These are phyloP conservation scores for Torrubiella hemipterigena DNA, from an alignment of 2,329 filamentous ascomycete species.

Conservation along the genomic window DNA sequence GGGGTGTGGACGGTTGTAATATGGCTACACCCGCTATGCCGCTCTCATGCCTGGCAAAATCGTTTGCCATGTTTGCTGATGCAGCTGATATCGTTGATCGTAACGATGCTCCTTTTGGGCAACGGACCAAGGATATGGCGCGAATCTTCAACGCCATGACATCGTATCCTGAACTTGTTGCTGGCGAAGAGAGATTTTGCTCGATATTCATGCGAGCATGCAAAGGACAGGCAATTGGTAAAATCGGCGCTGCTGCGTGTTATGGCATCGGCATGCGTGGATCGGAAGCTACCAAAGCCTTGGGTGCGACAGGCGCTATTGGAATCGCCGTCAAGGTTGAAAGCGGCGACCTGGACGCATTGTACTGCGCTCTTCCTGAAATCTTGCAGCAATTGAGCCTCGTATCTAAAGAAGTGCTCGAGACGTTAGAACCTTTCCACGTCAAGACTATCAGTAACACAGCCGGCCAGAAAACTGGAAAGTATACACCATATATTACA, in stretches of 20 bases:
- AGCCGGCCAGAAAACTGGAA: constrained; percentile 22
- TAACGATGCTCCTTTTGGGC: background rate
- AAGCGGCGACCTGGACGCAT: constrained; percentile 29
- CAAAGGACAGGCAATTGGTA: constrained; percentile 26
- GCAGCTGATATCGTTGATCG: constrained; percentile 13
- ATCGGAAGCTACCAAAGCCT: constrained; percentile 19
- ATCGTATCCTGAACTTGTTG: constrained; percentile 28
- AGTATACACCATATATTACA: constrained; percentile 6
- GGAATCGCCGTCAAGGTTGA: constrained; percentile 36
- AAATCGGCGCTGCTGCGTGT: constrained; percentile 35
- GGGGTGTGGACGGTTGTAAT: constrained; percentile 35
- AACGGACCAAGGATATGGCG: constrained; percentile 11
- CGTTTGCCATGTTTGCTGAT: constrained; percentile 24
- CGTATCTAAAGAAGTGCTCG: constrained; percentile 17
- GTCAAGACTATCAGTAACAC: constrained; percentile 23
- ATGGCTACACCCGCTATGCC: constrained; percentile 31
- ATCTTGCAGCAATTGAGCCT: constrained; percentile 30
- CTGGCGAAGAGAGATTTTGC: constrained; percentile 32
- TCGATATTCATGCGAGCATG: constrained; percentile 30
- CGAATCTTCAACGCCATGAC: constrained; percentile 30
- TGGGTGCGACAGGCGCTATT: constrained; percentile 23
- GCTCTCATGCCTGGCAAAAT: constrained; percentile 19
- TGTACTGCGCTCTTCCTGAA: constrained; percentile 31
- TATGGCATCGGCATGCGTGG: constrained; percentile 31
- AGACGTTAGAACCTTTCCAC: constrained; percentile 19